A percentile compares a stretch with the other conserved stretches of the same genome.
Evolutionary conservation across 1,139 yeast species (phyloP).

Genomic region (Scheffersomyces cryptocercus): DNA sequence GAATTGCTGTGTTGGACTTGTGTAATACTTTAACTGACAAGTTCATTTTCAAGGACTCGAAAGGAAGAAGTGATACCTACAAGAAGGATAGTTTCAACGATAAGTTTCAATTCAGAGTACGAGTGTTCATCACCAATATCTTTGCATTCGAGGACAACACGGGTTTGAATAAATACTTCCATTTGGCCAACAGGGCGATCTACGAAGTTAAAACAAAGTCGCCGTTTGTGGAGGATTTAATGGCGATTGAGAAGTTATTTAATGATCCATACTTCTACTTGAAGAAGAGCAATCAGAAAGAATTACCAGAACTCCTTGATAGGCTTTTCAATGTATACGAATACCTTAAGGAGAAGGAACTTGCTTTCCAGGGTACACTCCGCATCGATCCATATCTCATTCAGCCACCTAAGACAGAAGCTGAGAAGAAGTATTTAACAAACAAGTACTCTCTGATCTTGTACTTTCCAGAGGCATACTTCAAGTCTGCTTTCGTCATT

Average conservation of each 20-base stretch:
- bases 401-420: constrained; percentile 14
- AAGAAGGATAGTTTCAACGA: constrained; percentile 45
- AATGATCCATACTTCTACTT: constrained; percentile 39
- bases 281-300: constrained; percentile 21
- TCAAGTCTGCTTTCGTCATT: constrained; percentile 31
- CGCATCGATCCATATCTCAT: constrained; percentile 20
- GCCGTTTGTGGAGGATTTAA: constrained; percentile 36
- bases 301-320: constrained; percentile 23
- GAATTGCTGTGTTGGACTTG: constrained; percentile 41
- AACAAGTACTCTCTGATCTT: constrained; percentile 22
- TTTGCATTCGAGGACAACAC: constrained; percentile 47
- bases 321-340: constrained; percentile 27
- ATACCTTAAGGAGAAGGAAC: constrained; percentile 34
- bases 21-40: constrained; percentile 42
- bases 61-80: constrained; percentile 28
- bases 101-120: constrained; percentile 35
- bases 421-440: constrained; percentile 18
- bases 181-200: constrained; percentile 26
- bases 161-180: constrained; percentile 45
- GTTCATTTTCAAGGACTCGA: constrained; percentile 17
- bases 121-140: constrained; percentile 34
- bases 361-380: constrained; percentile 16
- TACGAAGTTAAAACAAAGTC: constrained; percentile 23
- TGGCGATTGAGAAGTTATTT: constrained; percentile 32
- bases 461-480: constrained; percentile 42